These are phyloP conservation scores for Botrytis fabae DNA, from an alignment of 2,329 filamentous ascomycete genomes.

Conservation along the genomic window DNA sequence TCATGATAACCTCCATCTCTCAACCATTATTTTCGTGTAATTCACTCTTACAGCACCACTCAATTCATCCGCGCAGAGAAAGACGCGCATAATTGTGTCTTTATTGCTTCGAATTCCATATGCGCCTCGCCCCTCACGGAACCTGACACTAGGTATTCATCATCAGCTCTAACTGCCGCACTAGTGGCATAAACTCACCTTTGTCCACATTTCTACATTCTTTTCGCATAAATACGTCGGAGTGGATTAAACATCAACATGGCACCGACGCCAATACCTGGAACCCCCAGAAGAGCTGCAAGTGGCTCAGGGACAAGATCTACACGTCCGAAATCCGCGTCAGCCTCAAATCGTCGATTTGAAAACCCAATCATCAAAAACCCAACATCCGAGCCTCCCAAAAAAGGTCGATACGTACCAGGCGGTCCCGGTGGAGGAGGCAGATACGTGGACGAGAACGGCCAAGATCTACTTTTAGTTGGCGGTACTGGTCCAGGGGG, in stretches of 20 bases:
- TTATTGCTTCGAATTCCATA: constrained; percentile 14
- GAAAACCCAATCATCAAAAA: constrained; percentile 34
- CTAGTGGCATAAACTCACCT: constrained; percentile 17
- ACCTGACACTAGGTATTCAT: constrained; percentile 3
- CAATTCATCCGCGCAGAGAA: background rate
- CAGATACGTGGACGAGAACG: constrained; percentile 75
- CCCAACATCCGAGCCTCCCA: constrained; percentile 49
- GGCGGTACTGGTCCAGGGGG: constrained; percentile 50
- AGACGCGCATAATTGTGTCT: constrained; percentile 23
- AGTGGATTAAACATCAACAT: constrained; percentile 18
- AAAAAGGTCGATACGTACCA: constrained; percentile 76
- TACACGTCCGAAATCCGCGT: constrained; percentile 34
- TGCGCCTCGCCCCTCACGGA: constrained; percentile 24
- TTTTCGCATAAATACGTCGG: constrained; percentile 13
- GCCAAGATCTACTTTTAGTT: constrained; percentile 56
- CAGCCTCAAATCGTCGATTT: constrained; percentile 26
- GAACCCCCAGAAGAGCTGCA: constrained; percentile 23
- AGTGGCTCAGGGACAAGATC: constrained; percentile 23
- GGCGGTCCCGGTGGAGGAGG: constrained; percentile 85
- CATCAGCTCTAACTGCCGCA: constrained; percentile 16
- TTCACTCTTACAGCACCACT: background rate
- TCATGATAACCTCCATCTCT: background rate
- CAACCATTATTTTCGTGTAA: constrained; percentile 14
- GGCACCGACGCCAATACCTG: constrained; percentile 22
- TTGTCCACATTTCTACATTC: constrained; percentile 18